Conservation (phyloP, 148 eudicot species). For the Arctostaphylos glauca region DNA sequence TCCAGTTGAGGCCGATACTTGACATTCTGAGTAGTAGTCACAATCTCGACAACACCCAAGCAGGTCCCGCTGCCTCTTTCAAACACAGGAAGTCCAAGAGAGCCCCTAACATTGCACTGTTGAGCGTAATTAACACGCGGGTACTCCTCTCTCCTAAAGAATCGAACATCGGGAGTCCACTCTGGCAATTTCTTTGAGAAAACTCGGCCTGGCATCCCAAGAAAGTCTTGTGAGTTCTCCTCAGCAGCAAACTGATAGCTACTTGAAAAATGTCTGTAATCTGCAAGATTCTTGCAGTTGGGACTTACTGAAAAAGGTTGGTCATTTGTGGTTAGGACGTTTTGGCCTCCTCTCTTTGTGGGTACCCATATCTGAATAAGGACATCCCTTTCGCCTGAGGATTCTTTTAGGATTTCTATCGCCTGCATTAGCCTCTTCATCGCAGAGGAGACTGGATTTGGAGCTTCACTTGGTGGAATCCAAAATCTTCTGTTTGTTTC, state of each 20-base stretch:
- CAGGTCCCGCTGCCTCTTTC: slow-evolving; percentile 58
- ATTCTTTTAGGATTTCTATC: slow-evolving; percentile 23
- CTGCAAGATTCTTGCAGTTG: slow-evolving; percentile 26
- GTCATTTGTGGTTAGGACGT: slow-evolving; percentile 28
- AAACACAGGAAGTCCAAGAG: slow-evolving; percentile 74
- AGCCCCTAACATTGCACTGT: slow-evolving; percentile 53
- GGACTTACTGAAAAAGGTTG: slow-evolving; percentile 28
- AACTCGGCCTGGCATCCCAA: slow-evolving; percentile 71
- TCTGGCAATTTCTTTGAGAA: slow-evolving; percentile 63
- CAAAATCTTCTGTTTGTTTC: slow-evolving; percentile 49
- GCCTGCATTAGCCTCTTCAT: slow-evolving; percentile 29
- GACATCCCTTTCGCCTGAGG: slow-evolving; percentile 27
- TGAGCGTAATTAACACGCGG: slow-evolving; percentile 50
- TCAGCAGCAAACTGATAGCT: slow-evolving; percentile 58
- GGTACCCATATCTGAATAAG: slow-evolving; percentile 64
- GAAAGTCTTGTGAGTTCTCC: slow-evolving; percentile 45
- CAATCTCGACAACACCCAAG: slow-evolving; percentile 73
- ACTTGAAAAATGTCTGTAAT: slow-evolving; percentile 39
- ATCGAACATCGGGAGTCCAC: slow-evolving; percentile 74
- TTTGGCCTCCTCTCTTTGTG: slow-evolving; percentile 27
- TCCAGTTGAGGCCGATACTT: slow-evolving; percentile 64
- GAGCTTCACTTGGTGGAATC: slow-evolving; percentile 32
- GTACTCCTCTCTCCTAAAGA: slow-evolving; percentile 52
- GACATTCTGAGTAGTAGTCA: slow-evolving; percentile 52
- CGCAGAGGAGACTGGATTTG: slow-evolving; percentile 20